These are phyloP conservation scores for Malania oleifera DNA, from an alignment of 164 flowering plant species.

Conservation along the genomic window DNA sequence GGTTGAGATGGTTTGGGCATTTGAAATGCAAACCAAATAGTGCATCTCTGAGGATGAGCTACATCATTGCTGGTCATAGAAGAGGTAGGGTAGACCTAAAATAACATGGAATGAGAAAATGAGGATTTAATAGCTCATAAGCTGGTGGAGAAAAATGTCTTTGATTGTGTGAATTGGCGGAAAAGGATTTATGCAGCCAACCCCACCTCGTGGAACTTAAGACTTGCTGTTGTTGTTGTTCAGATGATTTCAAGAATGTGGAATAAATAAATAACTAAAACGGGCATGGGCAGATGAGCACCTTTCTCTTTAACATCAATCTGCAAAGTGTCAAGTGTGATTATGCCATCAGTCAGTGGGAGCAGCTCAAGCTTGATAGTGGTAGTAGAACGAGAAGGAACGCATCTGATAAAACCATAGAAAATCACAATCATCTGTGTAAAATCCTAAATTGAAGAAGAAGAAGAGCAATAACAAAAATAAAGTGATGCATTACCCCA, in stretches of 20 bases:
- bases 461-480: not conserved
- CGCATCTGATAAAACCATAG: slow-evolving; percentile 47
- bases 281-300: slow-evolving; percentile 6
- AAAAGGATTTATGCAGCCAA: not conserved
- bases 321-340: slow-evolving; percentile 58
- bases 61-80: too few species aligned
- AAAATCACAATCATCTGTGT: not conserved
- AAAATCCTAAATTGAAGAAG: not conserved
- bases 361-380: slow-evolving; percentile 92
- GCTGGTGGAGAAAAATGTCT: not conserved
- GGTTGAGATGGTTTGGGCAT: too few species aligned
- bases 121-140: too few species aligned
- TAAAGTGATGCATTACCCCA: slow-evolving; percentile 57
- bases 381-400: slow-evolving; percentile 85
- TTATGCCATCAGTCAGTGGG: slow-evolving; percentile 94
- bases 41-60: too few species aligned
- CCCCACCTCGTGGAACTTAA: not conserved
- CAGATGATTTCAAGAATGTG: too few species aligned
- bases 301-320: slow-evolving; percentile 55
- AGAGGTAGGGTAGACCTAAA: too few species aligned
- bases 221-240: too few species aligned
- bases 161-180: too few species aligned
- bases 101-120: too few species aligned
- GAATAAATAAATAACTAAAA: too few species aligned
- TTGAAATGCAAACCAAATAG: too few species aligned